Conservation (phyloP, 2,329 filamentous ascomycete genomes). For the Trichoderma afroharzianum region DNA sequence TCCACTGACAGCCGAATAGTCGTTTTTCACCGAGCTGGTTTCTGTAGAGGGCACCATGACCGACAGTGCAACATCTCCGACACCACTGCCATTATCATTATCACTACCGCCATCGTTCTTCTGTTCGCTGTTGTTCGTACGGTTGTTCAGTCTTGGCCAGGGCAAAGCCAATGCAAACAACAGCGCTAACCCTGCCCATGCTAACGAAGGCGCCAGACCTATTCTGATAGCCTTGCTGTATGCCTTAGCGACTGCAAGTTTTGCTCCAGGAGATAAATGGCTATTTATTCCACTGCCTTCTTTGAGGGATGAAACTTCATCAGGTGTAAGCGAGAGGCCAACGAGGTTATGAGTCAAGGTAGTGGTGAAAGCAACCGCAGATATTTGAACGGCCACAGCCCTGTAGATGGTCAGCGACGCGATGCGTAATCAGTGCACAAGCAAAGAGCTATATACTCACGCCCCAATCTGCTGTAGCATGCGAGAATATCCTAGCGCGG, state of each 20-base stretch:
- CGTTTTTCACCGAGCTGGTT: neutral
- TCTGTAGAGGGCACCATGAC: neutral
- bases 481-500: neutral
- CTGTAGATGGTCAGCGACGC: neutral
- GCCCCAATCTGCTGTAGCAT: slow-evolving; percentile 7
- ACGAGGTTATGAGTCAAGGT: neutral
- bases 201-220: neutral
- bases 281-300: neutral
- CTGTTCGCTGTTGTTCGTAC: neutral
- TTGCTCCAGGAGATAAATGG: neutral
- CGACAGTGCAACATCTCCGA: neutral
- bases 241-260: neutral
- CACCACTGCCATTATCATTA: neutral
- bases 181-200: neutral
- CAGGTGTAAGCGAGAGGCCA: neutral
- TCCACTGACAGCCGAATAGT: neutral
- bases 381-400: neutral
- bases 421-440: neutral
- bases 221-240: neutral
- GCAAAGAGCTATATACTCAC: neutral
- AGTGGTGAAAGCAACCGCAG: neutral
- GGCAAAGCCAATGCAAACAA: neutral
- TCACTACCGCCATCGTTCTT: neutral
- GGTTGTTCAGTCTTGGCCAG: neutral
- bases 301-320: neutral